Evolutionary conservation across 176 grass and related monocot species (phyloP), one percentile per base, ranked within the genome.

Genomic region (Carex littledalei): DNA sequence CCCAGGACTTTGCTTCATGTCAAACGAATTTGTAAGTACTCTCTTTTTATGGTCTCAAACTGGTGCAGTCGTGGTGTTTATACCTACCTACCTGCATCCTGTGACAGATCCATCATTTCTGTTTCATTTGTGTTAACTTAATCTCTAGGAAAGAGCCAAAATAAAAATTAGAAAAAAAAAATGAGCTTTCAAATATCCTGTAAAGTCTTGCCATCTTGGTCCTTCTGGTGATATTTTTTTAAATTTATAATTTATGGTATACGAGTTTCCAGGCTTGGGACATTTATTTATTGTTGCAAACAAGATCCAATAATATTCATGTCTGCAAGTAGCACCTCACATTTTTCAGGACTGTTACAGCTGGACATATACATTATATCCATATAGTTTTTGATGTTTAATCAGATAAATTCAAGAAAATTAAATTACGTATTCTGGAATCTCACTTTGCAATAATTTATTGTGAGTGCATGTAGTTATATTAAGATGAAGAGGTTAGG

Each of bases 1-100:
- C 82, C 39, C 96, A 98, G 96, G 96, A 84, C 59, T 98, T 71
- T 98, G 96, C 88, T 95, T 98, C 87, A 98, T 95, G 96, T 98
- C 93, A 37, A 98, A 95, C 88, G 96, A 95, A 85, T 93, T 95
- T 88, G 93, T 98, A 91, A 95, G 89, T 85, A 79, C 64, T 21
- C 20, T 68, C 24, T 37, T 69, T 77, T 47, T 78, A 14, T 52
- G n/a, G 35, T 29, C 24, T 59, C 20, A 39, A 49, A 50, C 39
- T 84, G 17, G 56, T 70, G 32, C 54, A 16, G 47, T 63, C 10
- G 39, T 78, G 86, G 58, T 85, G 54, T 65, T 5, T 41, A 81
- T 15, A 31, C 72, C 81, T 84, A 31, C 72, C 81, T 84, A 34
- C 5, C 55, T 16, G 15, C 0, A 55, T 1, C 29, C 2, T 24